Base-by-base conservation (phyloP, 1,139 yeast genomes). In the Pichia terricola region DNA sequence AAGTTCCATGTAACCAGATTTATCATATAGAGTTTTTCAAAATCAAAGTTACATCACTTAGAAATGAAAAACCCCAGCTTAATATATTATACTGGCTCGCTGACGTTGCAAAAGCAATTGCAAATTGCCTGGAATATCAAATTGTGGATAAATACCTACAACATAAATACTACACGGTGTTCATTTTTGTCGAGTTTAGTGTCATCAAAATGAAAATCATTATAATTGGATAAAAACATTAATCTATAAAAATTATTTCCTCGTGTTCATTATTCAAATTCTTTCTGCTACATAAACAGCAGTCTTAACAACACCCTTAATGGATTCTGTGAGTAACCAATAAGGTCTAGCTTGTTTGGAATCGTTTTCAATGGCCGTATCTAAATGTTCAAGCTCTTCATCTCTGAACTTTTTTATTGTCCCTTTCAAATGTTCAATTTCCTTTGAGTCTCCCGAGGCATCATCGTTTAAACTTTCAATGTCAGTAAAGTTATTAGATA, bases 271-370 rank as follows among this genome's bases (percentile, higher is more conserved):
- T 2, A 30, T 8, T 30, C 11, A 34, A 34, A 34, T 22, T 22
- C 95, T 71, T 63, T 89, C 96, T 11, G 97, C 97, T 3, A 89
- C 71, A 82, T 84, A 82, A 43, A 91, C 87, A n/a, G 98, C 96
- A 10, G 77, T 82, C 56, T 74, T 75, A 59, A 96, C 89, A 4
- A 89, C 79, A 45, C 73, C 63, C 62, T 88, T 91, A 53, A 94
- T 88, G 8, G 81, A 79, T 60, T 89, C 97, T 0, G 97, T 91
- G 44, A 91, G 69, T 36, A 89, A 61, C 68, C 82, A 73, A 63
- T 94, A 91, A 1, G 98, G 98, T 41, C 86, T 86, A 2, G 99
- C 98, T 55, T 80, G 77, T 53, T 88, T 84, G 1, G 98, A 91
- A 59, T 91, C 97, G 58, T 89, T 75, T 52, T 84, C 82, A 35